Conservation (phyloP, 331 rosid species). For the Cucumis variabilis region DNA sequence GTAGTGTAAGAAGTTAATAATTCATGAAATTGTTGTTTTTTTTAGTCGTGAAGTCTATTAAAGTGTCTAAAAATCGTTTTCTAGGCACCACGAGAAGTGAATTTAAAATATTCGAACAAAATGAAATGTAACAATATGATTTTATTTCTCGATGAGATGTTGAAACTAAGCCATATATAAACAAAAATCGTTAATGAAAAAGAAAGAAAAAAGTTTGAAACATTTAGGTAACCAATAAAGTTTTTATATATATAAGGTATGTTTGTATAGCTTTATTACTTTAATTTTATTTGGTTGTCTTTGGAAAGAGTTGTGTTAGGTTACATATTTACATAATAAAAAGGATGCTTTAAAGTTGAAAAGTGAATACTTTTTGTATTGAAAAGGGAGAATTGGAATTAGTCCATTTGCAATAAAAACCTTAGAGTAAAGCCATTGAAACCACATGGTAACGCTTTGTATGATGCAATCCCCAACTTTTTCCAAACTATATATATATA, state of each 20-base stretch:
- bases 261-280: background rate
- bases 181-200: background rate
- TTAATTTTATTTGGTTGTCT: background rate
- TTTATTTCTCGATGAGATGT: background rate
- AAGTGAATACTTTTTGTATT: conserved; percentile 5
- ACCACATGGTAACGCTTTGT: background rate
- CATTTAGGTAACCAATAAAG: background rate
- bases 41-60: no score
- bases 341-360: background rate
- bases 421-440: background rate
- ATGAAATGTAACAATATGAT: no score
- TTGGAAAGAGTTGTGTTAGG: background rate
- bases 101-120: no score
- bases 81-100: no score
- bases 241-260: background rate
- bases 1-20: no score
- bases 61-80: no score
- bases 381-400: background rate
- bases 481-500: background rate
- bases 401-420: background rate
- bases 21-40: no score
- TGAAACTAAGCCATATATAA: background rate
- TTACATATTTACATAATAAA: background rate
- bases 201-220: background rate
- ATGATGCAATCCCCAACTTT: background rate